Base-by-base conservation (phyloP, 2,329 filamentous ascomycete genomes). In the Penicillium sp. region DNA sequence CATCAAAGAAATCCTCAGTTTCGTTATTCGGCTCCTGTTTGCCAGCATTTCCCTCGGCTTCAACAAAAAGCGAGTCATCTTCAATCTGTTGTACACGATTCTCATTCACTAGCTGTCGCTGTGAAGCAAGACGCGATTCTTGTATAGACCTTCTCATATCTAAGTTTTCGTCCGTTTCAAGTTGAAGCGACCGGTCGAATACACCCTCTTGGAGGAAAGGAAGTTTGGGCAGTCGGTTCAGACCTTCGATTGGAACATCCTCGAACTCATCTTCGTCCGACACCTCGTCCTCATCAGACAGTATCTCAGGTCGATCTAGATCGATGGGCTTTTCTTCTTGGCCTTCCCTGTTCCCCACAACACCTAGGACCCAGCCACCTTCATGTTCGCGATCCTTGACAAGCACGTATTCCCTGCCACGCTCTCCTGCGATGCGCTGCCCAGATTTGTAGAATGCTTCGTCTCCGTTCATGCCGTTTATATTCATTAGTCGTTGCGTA, bases 361-460 rank as follows among this genome's bases (percentile, higher is more conserved):
- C 94, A 50, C 94, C 94, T 6, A 99, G 77, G 0, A 93, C 93
- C 91, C 92, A 99, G 6, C 94, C 94, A 44, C 94, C 94, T 70
- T 97, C 93, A 1, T 91, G 91, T 0, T 91, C 90, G 42, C 95
- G 91, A 65, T 97, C 97, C 75, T 94, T 96, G 38, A 99, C 92
- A 4, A 99, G 78, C 13, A 99, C 92, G 67, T 99, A 99, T 72
- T 99, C 94, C 66, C 90, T 87, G 15, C 91, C 90, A 66, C 87
- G 91, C 68, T 99, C 94, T 47, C 94, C 77, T 27, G 77, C 78
- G 55, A 80, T 76, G 42, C 78, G 71, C 32, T 76, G 72, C 46
- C 84, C 83, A 2, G 82, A 82, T 8, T 83, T 79, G 52, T 90
- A 82, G 25, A 89, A 87, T 38, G 87, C 77, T 65, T 93, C 89